A percentile compares a stretch with the other conserved stretches of the same genome.
Evolutionary conservation across 768 basidiomycete species (phyloP).

Genomic region (Dendrothele bispora): DNA sequence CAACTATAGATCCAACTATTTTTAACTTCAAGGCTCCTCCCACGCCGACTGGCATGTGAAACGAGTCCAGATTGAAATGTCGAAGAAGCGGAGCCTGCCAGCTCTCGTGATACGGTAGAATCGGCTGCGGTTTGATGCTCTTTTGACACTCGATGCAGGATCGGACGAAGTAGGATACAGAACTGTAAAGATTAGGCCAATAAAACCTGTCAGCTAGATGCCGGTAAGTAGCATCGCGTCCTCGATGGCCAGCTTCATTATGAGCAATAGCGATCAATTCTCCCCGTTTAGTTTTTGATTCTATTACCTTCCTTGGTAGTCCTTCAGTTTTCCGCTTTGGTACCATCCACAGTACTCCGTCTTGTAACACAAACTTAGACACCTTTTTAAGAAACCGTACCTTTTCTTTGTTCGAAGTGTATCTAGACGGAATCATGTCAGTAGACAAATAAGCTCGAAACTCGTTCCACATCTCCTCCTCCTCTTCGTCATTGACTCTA

Average conservation of each 20-base stretch:
- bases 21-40: too few relatives aligned
- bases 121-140: slow-evolving; percentile 14
- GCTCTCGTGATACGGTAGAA: too few relatives aligned
- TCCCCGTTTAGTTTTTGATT: slow-evolving; percentile 2
- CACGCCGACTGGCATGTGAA: too few relatives aligned
- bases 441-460: slow-evolving; percentile 13
- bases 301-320: slow-evolving; percentile 24
- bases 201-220: background rate
- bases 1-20: too few relatives aligned
- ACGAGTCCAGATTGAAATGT: too few relatives aligned
- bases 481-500: background rate
- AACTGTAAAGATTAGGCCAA: background rate
- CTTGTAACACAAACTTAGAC: slow-evolving; percentile 14
- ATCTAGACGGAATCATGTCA: slow-evolving; percentile 2
- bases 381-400: slow-evolving; percentile 6
- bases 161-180: background rate
- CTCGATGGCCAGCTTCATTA: slow-evolving; percentile 27
- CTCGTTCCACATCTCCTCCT: slow-evolving; percentile 9
- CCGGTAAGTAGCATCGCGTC: slow-evolving; percentile 18
- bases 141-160: slow-evolving; percentile 5
- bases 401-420: slow-evolving; percentile 4
- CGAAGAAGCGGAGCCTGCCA: too few relatives aligned
- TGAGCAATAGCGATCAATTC: slow-evolving; percentile 24
- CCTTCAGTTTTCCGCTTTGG: slow-evolving; percentile 6
- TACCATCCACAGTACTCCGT: slow-evolving; percentile 15